A percentile compares a stretch with the other conserved stretches of the same genome.
Evolutionary conservation across 805 yeast genomes (phyloP).

Genomic region (Metschnikowia kofuensis): DNA sequence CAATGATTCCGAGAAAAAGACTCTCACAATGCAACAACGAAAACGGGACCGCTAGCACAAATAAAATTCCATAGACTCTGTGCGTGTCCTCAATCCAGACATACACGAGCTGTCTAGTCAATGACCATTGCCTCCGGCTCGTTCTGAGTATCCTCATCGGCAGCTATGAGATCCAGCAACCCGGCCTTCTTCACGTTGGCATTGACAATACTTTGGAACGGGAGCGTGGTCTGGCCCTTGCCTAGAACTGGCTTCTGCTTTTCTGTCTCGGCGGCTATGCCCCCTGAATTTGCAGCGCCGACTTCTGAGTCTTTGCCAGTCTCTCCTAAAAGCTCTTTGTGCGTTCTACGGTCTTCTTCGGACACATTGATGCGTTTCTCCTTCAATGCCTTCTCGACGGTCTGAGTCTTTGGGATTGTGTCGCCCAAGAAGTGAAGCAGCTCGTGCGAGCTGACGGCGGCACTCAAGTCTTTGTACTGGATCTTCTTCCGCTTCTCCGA

Average conservation of each 20-base stretch:
- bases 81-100: neutral
- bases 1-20: too few species aligned
- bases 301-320: slow-evolving; percentile 4
- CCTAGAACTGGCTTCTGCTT: neutral
- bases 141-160: slow-evolving; percentile 17
- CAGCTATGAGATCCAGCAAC: slow-evolving; percentile 30
- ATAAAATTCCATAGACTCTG: too few species aligned
- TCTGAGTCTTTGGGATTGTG: slow-evolving; percentile 62
- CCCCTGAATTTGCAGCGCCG: slow-evolving; percentile 5
- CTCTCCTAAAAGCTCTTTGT: slow-evolving; percentile 6
- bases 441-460: slow-evolving; percentile 58
- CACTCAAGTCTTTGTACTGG: slow-evolving; percentile 67
- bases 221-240: slow-evolving; percentile 39
- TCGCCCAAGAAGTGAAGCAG: slow-evolving; percentile 61
- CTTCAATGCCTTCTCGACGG: slow-evolving; percentile 47
- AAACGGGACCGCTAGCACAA: too few species aligned
- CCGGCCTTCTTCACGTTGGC: slow-evolving; percentile 30
- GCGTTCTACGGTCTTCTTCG: slow-evolving; percentile 12
- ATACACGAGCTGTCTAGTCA: slow-evolving; percentile 1
- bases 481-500: slow-evolving; percentile 65
- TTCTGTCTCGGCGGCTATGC: neutral
- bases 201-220: slow-evolving; percentile 18
- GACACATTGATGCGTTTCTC: slow-evolving; percentile 34
- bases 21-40: too few species aligned
- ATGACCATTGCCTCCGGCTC: slow-evolving; percentile 9